phyloP scores from a whole-genome alignment of 768 basidiomycete genomes.

The Lentinus tigrinus region DNA sequence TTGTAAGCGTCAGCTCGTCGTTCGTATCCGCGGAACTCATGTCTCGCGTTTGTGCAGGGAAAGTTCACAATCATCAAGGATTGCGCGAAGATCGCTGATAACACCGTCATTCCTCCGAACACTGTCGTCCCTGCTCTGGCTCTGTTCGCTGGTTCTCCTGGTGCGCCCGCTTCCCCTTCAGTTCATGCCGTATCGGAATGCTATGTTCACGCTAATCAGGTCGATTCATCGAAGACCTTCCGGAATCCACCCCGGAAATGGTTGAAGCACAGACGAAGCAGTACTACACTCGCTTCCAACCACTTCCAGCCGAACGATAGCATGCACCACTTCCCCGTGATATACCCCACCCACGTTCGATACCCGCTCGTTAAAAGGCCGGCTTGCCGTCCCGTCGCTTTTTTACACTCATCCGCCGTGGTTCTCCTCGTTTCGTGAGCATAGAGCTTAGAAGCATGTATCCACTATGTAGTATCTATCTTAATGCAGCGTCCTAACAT shows the following conservation, averaged over 20 bases:
- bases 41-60: conserved; percentile 52
- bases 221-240: conserved; percentile 77
- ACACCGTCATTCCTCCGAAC: conserved; percentile 86
- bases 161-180: conserved; percentile 37
- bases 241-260: conserved; percentile 92
- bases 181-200: no score
- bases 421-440: neutral
- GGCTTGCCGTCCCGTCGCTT: neutral
- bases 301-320: conserved; percentile 17
- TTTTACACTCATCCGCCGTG: neutral
- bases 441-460: neutral
- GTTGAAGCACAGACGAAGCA: conserved; percentile 84
- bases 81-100: conserved; percentile 86
- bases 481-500: no score
- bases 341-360: conserved; percentile 7
- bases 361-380: neutral
- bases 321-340: neutral
- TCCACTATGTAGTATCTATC: neutral
- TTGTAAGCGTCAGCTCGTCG: conserved; percentile 50
- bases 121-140: conserved; percentile 90
- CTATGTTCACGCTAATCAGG: conserved; percentile 42
- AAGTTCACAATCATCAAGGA: conserved; percentile 98
- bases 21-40: neutral
- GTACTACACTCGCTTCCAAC: conserved; percentile 74
- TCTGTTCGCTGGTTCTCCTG: conserved; percentile 86